Evolutionary conservation across 306 rosid genomes (phyloP), one percentile per base, ranked within the genome.

Genomic region (Cicer chorassanicum): DNA sequence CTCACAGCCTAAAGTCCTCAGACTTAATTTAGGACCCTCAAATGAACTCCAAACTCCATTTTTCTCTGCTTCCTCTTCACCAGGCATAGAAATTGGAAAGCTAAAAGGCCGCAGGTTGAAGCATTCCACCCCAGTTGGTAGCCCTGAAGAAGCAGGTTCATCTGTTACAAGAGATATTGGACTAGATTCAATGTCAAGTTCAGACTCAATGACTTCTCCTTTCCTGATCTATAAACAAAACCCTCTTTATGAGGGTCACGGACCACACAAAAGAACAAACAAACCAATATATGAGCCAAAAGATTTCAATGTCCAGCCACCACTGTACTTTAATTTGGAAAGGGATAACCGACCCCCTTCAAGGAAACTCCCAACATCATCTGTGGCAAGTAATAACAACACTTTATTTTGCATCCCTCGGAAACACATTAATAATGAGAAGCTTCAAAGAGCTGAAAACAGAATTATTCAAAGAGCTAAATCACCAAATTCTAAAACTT

Each of bases 41-140:
- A 82, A 89, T 79, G 98, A 88, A 66, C 85, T 86, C 53, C 90
- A 88, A 82, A 90, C 93, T 50, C 95, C 97, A 5, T 90, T 87
- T 81, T 90, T 86, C 80, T 90, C 97, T 57, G 91, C 91, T 57
- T 66, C 88, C 73, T 79, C 97, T 75, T 89, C 97, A 55, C 95
- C 97, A 2, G 82, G 68, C 29, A 34, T 65, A 59, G 90, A 83
- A 55, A 69, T 66, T 59, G 84, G 74, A 65, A 90, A 77, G 81
- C 55, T 84, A 29, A 86, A 82, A 76, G 86, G 84, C 57, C 83
- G 81, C 40, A 86, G 75, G 80, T 83, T 86, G 93, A 94, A 79
- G 88, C 96, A 87, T 79, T 85, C 96, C 70, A 90, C 96, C 70
- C 93, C 98, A 39, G 87, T 82, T 11, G 84, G 93, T 84, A 94